phyloP scores from a whole-genome alignment of 169 alveolate genomes.

The Cytauxzoon felis region DNA sequence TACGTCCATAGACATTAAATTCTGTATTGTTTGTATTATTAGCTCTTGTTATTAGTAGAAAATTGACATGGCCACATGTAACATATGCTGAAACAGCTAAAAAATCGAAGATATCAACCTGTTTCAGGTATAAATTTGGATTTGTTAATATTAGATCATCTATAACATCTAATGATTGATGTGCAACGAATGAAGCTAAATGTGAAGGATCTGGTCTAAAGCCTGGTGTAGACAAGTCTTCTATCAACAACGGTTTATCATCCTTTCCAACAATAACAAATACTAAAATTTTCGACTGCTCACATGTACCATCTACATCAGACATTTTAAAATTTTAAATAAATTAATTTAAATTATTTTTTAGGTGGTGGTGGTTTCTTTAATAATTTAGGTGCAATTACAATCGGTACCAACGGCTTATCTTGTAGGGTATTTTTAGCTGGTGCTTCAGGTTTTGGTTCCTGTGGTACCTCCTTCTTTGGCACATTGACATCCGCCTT shows the following conservation, averaged over 20 bases:
- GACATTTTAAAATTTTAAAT: no score
- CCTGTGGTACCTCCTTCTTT: neutral
- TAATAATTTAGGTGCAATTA: slow-evolving; percentile 38
- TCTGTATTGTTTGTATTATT: slow-evolving; percentile 23
- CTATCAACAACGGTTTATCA: slow-evolving; percentile 82
- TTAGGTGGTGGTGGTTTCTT: slow-evolving; percentile 57
- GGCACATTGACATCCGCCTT: slow-evolving; percentile 1
- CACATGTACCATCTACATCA: no score
- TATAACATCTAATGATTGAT: slow-evolving; percentile 82
- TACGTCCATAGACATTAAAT: slow-evolving; percentile 6
- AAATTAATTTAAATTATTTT: no score
- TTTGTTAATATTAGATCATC: slow-evolving; percentile 79
- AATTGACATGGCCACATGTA: slow-evolving; percentile 78
- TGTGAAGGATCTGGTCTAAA: slow-evolving; percentile 82
- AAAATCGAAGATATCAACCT: slow-evolving; percentile 79
- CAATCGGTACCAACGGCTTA: slow-evolving; percentile 48
- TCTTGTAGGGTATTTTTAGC: slow-evolving; percentile 4
- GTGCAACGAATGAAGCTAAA: slow-evolving; percentile 82
- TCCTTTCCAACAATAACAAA: slow-evolving; percentile 85
- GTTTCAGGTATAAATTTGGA: slow-evolving; percentile 74
- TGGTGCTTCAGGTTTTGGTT: neutral
- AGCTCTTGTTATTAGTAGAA: slow-evolving; percentile 76
- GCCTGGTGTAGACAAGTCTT: slow-evolving; percentile 81
- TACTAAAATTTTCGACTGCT: slow-evolving; percentile 67
- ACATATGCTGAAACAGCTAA: slow-evolving; percentile 83